Evolutionary conservation across 345 rosid species (phyloP).

Genomic region (Luvunga scandens): DNA sequence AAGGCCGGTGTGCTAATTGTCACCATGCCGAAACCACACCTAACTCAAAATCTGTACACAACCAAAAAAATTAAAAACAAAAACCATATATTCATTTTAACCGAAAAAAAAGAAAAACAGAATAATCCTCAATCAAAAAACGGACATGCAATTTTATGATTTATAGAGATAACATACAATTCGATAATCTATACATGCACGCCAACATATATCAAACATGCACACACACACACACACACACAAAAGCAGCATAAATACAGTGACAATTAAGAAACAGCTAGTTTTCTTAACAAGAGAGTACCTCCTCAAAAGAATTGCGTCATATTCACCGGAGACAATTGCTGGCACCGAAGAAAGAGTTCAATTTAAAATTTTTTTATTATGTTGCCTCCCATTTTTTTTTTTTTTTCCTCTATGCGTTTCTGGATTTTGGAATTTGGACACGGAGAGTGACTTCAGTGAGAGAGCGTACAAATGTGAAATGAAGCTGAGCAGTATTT

Average conservation of each 20-base stretch:
- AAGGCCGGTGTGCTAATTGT: background rate
- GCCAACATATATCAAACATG: background rate
- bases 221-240: no score
- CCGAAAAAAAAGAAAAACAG: background rate
- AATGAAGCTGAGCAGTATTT: background rate
- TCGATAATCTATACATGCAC: background rate
- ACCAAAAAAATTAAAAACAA: background rate
- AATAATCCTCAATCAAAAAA: background rate
- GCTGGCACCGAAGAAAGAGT: background rate
- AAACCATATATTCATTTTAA: background rate
- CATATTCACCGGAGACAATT: background rate
- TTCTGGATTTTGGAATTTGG: background rate
- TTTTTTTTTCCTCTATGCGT: background rate
- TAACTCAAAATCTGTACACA: background rate
- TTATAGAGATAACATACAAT: background rate
- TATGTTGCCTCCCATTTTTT: background rate
- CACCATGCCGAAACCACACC: background rate
- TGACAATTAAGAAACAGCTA: background rate
- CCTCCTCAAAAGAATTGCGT: background rate
- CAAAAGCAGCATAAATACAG: background rate
- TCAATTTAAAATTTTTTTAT: background rate
- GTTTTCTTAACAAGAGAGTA: background rate
- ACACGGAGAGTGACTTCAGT: background rate
- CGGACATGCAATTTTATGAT: conserved; percentile 3
- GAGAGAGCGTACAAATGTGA: background rate